Evolutionary conservation across 495 filamentous ascomycete species (phyloP), one percentile per base, ranked within the genome.

Genomic region (Xylaria venustula): DNA sequence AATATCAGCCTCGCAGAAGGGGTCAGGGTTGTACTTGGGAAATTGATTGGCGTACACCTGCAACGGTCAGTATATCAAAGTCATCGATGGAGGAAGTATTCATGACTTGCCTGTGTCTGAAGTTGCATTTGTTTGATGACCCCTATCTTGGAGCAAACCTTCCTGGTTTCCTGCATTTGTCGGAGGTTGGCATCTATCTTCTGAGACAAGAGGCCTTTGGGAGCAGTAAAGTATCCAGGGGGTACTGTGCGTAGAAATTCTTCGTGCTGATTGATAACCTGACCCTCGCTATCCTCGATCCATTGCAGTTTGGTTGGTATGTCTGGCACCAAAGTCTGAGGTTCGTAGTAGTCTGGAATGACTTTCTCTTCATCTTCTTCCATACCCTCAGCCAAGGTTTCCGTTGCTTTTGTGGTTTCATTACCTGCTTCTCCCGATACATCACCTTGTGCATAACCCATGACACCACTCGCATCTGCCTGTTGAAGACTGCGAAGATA

Each of bases 71-170:
- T 62, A 32, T 56, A 15, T 58, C 12, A 53, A 25, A 12, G 28
- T 20, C 44, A 19, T 15, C 36, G 30, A 20, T 15, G 19, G 30
- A 34, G 26, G 2, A 28, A 58, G 20, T 51, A 1, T 9, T 34
- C 32, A 36, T 54, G 48, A 64, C 79, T 64, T 86, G 93, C 92
- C 85, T 97, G 94, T 46, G 92, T 89, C 69, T 99, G 95, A 30
- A 97, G 80, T 72, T 98, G 95, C 94, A 99, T 99, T 78, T 99
- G 94, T 80, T 98, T 99, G 71, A 99, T 92, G 60, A 99, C 89
- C 28, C 90, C 87, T 69, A 98, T 93, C 73, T 98, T 98, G 2
- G 92, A 92, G 70, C 90, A 95, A 11, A 99, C 83, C 72, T 97
- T 98, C 65, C 95, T 82, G 0, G 94, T 98, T 60, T 97, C 93